These are phyloP conservation scores for Daphne laureola DNA, from an alignment of 441 rosid genomes.

Conservation along the genomic window DNA sequence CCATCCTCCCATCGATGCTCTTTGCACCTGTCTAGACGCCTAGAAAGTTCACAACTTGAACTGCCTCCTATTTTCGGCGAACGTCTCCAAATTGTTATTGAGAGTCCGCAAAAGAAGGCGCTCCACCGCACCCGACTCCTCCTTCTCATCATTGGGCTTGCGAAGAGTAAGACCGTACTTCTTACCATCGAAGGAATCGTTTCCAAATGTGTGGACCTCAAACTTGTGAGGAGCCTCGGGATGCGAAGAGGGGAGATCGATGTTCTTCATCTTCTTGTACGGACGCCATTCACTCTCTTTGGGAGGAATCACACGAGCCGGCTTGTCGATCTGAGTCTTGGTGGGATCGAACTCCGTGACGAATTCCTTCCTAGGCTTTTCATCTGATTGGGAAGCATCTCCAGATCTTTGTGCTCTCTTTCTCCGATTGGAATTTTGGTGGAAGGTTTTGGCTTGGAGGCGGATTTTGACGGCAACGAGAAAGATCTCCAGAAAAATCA, in stretches of 20 bases:
- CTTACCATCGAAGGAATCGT: slow-evolving; percentile 14
- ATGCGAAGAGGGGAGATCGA: slow-evolving; percentile 37
- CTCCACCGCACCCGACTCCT: slow-evolving; percentile 22
- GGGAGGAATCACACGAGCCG: slow-evolving; percentile 49
- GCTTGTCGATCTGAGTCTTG: slow-evolving; percentile 30
- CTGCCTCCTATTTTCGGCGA: too few relatives aligned
- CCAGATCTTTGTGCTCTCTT: slow-evolving; percentile 5
- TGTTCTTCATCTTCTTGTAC: slow-evolving; percentile 69
- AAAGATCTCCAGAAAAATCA: too few relatives aligned
- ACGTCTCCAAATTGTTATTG: slow-evolving; percentile 36
- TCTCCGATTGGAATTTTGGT: too few relatives aligned
- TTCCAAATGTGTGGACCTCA: slow-evolving; percentile 36
- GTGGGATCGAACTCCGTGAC: slow-evolving; percentile 71
- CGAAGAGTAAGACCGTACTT: slow-evolving; percentile 69
- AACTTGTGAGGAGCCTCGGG: slow-evolving; percentile 34
- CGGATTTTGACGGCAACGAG: slow-evolving; percentile 43
- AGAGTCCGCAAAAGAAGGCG: slow-evolving; percentile 34
- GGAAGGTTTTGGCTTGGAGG: slow-evolving; percentile 31
- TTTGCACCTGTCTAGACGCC: too few relatives aligned
- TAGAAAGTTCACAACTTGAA: too few relatives aligned
- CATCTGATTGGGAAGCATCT: slow-evolving; percentile 20
- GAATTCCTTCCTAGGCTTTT: slow-evolving; percentile 28
- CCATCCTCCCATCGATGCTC: too few relatives aligned
- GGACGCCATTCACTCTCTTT: slow-evolving; percentile 56
- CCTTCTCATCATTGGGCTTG: slow-evolving; percentile 6